Conservation (phyloP, 2,329 filamentous ascomycete genomes). For the Whalleya microplaca region DNA sequence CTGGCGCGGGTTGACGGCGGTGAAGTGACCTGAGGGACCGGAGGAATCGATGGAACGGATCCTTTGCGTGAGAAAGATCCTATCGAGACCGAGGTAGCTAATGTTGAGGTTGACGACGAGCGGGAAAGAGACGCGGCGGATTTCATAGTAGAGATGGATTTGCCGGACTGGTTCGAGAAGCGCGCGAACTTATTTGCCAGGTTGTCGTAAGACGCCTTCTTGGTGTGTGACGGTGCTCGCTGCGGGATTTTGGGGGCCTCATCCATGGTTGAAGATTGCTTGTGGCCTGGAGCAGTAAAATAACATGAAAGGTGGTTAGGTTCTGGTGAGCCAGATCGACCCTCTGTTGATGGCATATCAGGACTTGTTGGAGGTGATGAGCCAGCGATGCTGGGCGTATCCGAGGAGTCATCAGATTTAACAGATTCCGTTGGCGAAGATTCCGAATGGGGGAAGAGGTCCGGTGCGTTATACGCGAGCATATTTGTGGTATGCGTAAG, state of each 20-base stretch:
- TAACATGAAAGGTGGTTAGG: constrained; percentile 72
- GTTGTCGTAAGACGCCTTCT: constrained; percentile 76
- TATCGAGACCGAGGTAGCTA: constrained; percentile 52
- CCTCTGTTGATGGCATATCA: constrained; percentile 61
- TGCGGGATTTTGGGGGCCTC: constrained; percentile 72
- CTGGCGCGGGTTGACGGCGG: constrained; percentile 29
- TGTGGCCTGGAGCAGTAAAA: constrained; percentile 58
- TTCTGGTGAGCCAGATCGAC: constrained; percentile 58
- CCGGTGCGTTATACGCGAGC: constrained; percentile 91
- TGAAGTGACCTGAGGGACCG: constrained; percentile 39
- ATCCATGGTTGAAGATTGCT: constrained; percentile 46
- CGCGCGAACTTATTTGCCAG: constrained; percentile 64
- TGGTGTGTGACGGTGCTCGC: constrained; percentile 85
- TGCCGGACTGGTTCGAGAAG: constrained; percentile 57
- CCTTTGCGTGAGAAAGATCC: constrained; percentile 37
- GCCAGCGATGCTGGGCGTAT: constrained; percentile 59
- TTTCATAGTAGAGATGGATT: constrained; percentile 57
- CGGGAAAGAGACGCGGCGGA: constrained; percentile 60
- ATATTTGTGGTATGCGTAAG: constrained; percentile 95
- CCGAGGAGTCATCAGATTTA: constrained; percentile 70
- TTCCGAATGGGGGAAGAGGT: constrained; percentile 63
- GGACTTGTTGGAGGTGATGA: constrained; percentile 71
- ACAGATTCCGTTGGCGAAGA: constrained; percentile 53
- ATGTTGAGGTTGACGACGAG: constrained; percentile 59
- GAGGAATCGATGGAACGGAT: constrained; percentile 36